Evolutionary conservation across 306 rosid species (phyloP), one percentile per base, ranked within the genome.

Genomic region (Castanospermum australe): DNA sequence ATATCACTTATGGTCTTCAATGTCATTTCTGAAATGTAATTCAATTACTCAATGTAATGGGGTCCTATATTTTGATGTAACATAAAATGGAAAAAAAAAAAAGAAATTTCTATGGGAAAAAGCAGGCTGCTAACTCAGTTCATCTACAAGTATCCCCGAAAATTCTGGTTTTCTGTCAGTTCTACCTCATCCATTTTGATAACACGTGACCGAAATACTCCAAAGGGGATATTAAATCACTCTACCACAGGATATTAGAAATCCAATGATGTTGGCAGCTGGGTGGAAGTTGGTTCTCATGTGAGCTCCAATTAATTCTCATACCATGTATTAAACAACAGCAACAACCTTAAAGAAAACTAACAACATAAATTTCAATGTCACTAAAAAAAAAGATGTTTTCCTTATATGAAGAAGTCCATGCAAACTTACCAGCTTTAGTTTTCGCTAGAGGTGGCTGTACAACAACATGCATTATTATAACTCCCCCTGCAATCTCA

Each of bases 401-500:
- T n/a, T 67, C 17, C 39, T 32, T 38, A 21, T 24, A 65, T 44
- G 60, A 76, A 82, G 12, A 32, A 60, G 59, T 67, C 45, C 47
- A 73, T 24, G 50, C n/a, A 44, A 60, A 71, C 77, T 87, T 85
- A 95, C 99, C 99, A 83, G 95, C 82, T 86, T 91, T 93, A 61
- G 87, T 59, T 83, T 93, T 93, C 67, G 90, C 90, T 33, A 83
- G 87, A 44, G 93, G 86, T 65, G 97, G 97, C 85, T 93, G 98
- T 84, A 93, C 97, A 77, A 91, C 98, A 76, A 91, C 98, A 79
- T 86, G 97, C 93, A 93, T 91, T 85, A 93, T 86, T 45, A 88
- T 84, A 39, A 61, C 87, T 69, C 92, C 96, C 48, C 94, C 97
- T 0, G 89, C 85, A 68, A 66, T 41, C 74, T 91, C 99, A 76